These are phyloP conservation scores for Cyberlindnera euphorbiiphila DNA, from an alignment of 805 yeast species.

Conservation along the genomic window DNA sequence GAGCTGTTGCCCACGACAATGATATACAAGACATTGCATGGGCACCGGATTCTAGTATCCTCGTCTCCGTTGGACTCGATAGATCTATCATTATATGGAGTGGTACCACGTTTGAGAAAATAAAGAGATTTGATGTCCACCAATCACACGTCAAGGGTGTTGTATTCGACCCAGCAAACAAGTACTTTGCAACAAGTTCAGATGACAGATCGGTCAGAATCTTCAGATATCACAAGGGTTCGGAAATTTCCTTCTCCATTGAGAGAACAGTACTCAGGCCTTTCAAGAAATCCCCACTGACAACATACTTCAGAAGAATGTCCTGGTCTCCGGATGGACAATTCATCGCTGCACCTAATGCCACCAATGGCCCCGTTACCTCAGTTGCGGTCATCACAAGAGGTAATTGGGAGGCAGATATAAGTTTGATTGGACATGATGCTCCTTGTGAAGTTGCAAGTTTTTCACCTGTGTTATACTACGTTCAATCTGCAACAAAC, in stretches of 20 bases:
- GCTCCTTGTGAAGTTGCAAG: slow-evolving; percentile 80
- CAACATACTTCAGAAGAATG: slow-evolving; percentile 81
- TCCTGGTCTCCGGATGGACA: slow-evolving; percentile 95
- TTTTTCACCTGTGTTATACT: slow-evolving; percentile 68
- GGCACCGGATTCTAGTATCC: slow-evolving; percentile 90
- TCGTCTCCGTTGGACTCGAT: slow-evolving; percentile 94
- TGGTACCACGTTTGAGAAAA: slow-evolving; percentile 84
- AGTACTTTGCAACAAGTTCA: slow-evolving; percentile 94
- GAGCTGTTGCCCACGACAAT: slow-evolving; percentile 94
- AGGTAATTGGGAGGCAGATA: slow-evolving; percentile 75
- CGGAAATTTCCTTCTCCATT: slow-evolving; percentile 78
- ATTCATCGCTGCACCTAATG: slow-evolving; percentile 81
- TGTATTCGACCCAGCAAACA: slow-evolving; percentile 96
- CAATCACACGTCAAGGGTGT: slow-evolving; percentile 95
- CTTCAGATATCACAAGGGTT: slow-evolving; percentile 75
- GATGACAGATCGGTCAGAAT: slow-evolving; percentile 91
- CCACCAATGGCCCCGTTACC: slow-evolving; percentile 78
- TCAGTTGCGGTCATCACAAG: slow-evolving; percentile 70
- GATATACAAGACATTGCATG: slow-evolving; percentile 97
- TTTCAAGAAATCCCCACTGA: slow-evolving; percentile 82
- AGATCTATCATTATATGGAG: slow-evolving; percentile 92
- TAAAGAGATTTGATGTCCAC: slow-evolving; percentile 87
- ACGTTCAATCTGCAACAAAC: slow-evolving; percentile 20
- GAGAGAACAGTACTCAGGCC: slow-evolving; percentile 84
- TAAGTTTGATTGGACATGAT: slow-evolving; percentile 77